Conservation (phyloP, 2,329 filamentous ascomycete species). For the Fonsecaea erecta region DNA sequence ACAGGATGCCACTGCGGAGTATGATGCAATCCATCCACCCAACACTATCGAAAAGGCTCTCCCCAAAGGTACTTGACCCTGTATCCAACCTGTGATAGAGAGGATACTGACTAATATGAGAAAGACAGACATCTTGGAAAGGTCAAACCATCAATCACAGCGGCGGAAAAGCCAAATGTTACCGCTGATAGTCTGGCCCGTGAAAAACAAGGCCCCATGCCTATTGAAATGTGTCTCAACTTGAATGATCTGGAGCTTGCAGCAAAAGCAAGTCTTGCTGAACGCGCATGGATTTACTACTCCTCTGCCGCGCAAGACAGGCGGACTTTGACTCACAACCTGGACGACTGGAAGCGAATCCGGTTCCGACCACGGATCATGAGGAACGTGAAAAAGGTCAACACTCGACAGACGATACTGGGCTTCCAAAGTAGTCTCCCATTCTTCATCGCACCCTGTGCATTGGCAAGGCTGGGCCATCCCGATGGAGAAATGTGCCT, state of each 20-base stretch:
- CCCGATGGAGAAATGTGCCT: constrained; percentile 45
- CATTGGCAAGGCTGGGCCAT: constrained; percentile 44
- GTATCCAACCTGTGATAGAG: not conserved
- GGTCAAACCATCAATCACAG: constrained; percentile 1
- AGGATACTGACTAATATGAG: not conserved
- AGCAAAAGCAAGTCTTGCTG: constrained; percentile 17
- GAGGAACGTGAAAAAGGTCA: constrained; percentile 42
- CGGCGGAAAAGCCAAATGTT: constrained; percentile 19
- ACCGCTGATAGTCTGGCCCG: not conserved
- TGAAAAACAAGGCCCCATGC: constrained; percentile 1
- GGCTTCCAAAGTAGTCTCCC: constrained; percentile 43
- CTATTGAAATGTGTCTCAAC: constrained; percentile 18
- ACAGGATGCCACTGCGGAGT: constrained; percentile 64
- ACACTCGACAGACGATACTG: constrained; percentile 38
- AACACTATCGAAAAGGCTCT: constrained; percentile 26
- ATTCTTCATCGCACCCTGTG: constrained; percentile 47
- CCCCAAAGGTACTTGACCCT: not conserved
- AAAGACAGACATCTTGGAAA: constrained; percentile 17
- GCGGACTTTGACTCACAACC: constrained; percentile 27
- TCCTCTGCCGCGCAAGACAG: constrained; percentile 24
- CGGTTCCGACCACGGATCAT: constrained; percentile 52
- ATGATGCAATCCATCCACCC: constrained; percentile 24
- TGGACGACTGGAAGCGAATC: constrained; percentile 28
- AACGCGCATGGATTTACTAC: constrained; percentile 23
- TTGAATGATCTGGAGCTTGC: constrained; percentile 27